Evolutionary conservation across 192 early-diverging fungal genomes (phyloP).

Genomic region (Umbelopsis sp.): DNA sequence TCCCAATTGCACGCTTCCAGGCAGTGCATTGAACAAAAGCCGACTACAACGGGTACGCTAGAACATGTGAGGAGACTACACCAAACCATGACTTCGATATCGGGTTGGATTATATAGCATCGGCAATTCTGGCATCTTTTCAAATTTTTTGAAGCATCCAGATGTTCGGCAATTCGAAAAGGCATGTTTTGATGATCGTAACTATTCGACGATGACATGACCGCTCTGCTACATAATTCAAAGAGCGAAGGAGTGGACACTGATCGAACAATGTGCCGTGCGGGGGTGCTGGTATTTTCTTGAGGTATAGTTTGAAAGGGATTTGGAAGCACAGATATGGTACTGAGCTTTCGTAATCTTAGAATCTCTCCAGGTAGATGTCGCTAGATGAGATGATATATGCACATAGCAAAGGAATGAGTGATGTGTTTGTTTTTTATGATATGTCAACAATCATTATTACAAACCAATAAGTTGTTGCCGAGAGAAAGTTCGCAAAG

Average conservation of each 20-base stretch:
- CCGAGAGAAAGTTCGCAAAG: constrained; percentile 50
- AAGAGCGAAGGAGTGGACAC: constrained; percentile 16
- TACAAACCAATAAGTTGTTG: constrained; percentile 43
- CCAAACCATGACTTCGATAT: constrained; percentile 26
- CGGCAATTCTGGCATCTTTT: constrained; percentile 22
- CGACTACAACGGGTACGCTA: not conserved
- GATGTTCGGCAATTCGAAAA: not conserved
- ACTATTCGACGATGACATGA: not conserved
- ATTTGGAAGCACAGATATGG: constrained; percentile 46
- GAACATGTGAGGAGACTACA: not conserved
- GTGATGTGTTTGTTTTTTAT: not conserved
- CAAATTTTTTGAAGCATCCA: not conserved
- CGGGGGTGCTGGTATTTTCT: not conserved
- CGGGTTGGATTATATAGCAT: constrained; percentile 6
- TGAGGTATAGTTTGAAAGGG: constrained; percentile 26
- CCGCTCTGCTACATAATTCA: constrained; percentile 7
- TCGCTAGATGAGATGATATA: constrained; percentile 13
- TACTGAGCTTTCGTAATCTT: constrained; percentile 38
- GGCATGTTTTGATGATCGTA: not conserved
- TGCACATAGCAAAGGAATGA: not conserved
- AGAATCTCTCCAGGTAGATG: constrained; percentile 44
- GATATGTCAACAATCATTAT: not conserved
- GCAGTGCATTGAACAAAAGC: constrained; percentile 16
- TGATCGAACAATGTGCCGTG: not conserved
- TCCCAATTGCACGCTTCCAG: constrained; percentile 2